These are phyloP conservation scores for Hygrophorus pudorinus DNA, from an alignment of 768 basidiomycete genomes.

Conservation along the genomic window DNA sequence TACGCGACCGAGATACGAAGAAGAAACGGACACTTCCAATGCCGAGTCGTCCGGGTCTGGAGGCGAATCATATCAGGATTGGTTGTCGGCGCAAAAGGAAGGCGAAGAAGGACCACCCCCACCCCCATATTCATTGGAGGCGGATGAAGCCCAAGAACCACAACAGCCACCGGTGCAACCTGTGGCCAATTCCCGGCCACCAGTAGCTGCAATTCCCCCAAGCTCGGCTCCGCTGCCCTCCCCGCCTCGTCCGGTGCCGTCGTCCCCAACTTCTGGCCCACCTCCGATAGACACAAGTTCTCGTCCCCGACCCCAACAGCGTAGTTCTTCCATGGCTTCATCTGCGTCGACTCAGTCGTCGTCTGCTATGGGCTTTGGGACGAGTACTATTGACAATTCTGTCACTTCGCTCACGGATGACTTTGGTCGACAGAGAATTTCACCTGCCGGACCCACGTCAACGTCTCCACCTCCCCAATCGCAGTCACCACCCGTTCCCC, in stretches of 20 bases:
- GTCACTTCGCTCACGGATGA: slow-evolving; percentile 15
- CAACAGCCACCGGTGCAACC: too few relatives aligned
- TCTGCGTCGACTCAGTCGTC: background rate
- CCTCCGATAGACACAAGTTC: background rate
- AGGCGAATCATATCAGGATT: slow-evolving; percentile 35
- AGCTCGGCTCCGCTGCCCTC: background rate
- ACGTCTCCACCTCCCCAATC: slow-evolving; percentile 1
- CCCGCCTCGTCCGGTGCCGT: background rate
- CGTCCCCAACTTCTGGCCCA: background rate
- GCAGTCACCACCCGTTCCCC: background rate
- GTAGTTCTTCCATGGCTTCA: too few relatives aligned
- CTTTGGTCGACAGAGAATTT: slow-evolving; percentile 28
- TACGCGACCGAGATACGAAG: slow-evolving; percentile 48
- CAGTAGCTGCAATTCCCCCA: background rate
- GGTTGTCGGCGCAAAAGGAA: slow-evolving; percentile 35
- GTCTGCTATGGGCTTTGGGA: background rate
- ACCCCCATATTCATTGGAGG: slow-evolving; percentile 59
- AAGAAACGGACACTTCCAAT: slow-evolving; percentile 19
- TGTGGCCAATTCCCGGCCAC: background rate
- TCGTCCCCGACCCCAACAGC: background rate
- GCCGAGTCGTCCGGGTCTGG: slow-evolving; percentile 20
- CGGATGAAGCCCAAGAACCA: slow-evolving; percentile 17
- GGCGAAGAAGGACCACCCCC: slow-evolving; percentile 48
- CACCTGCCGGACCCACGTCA: slow-evolving; percentile 10
- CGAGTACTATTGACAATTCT: background rate